phyloP scores from a whole-genome alignment of 176 grass and related monocot species.

The Rhynchospora tenuis region DNA sequence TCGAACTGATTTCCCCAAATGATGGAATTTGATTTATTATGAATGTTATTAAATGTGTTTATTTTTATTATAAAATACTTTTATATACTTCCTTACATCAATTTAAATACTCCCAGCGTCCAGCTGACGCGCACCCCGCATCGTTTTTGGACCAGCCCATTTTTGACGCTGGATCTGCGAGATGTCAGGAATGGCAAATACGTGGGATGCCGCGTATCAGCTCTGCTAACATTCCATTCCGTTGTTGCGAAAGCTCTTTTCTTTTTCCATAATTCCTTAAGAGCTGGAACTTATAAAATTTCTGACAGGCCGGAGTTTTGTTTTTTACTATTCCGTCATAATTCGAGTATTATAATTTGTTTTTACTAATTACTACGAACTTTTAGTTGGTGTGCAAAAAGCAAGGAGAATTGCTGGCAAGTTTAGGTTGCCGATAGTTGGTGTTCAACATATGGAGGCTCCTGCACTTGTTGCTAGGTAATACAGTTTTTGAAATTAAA shows the following conservation, averaged over 20 bases:
- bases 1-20: too few relatives aligned
- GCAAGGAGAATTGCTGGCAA: conserved; percentile 67
- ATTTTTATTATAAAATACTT: too few relatives aligned
- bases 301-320: not conserved
- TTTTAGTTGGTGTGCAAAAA: conserved; percentile 90
- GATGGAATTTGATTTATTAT: too few relatives aligned
- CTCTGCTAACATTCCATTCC: not conserved
- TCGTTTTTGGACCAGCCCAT: too few relatives aligned
- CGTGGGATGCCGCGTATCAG: too few relatives aligned
- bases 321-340: not conserved
- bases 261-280: not conserved
- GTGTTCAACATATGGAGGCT: conserved; percentile 95
- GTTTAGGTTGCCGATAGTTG: conserved; percentile 72
- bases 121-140: too few relatives aligned
- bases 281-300: not conserved
- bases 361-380: conserved; percentile 24
- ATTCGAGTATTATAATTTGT: conserved; percentile 5
- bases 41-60: too few relatives aligned
- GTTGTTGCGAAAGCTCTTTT: too few relatives aligned
- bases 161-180: too few relatives aligned
- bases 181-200: too few relatives aligned
- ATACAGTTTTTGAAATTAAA: not conserved
- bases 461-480: conserved; percentile 97
- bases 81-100: too few relatives aligned
- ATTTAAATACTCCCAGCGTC: too few relatives aligned